Evolutionary conservation across 208 protist genomes (phyloP), one percentile per base, ranked within the genome.

Genomic region (Porcisia hertigi): DNA sequence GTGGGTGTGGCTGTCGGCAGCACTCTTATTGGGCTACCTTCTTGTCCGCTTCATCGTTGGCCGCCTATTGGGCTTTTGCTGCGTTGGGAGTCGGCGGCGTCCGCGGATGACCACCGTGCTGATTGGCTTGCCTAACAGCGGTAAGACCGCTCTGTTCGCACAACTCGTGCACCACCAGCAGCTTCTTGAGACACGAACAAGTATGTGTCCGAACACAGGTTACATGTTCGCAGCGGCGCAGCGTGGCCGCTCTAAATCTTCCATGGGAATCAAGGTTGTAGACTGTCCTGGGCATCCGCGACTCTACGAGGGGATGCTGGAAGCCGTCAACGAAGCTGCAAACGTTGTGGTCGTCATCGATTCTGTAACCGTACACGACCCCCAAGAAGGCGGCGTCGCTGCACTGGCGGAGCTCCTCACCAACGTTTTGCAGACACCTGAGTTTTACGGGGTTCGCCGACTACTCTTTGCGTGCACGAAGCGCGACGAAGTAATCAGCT

Each of bases 261-360:
- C 49, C 30, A 47, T 62, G n/a, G 77, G 60, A 2, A 47, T 82
- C n/a, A 54, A 55, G 11, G 47, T 95, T 30, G 86, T 95, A 0
- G 93, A 97, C 81, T 92, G 78, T 75, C 93, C 93, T 12, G 93
- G 93, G 0, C 90, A 96, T 73, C 90, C 86, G 20, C 93, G 93
- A 1, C 86, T 97, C 49, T 87, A 86, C 18, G 76, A 81, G 25
- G 77, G 69, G 5, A 79, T 97, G 60, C 74, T 86, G 30, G 25
- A 65, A 18, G 79, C 80, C 43, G 76, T 96, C n/a, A 80, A 53
- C 41, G 86, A 90, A 57, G 87, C 90, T 11, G 71, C 73, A 12
- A 83, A 78, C 34, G 82, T 97, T 34, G 79, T 97, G 5, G 76
- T 97, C 23, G 84, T 92, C 36, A 85, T 97, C 39, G 92, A 97